phyloP scores from a whole-genome alignment of 805 yeast species.

The Danielozyma ontarioensis region DNA sequence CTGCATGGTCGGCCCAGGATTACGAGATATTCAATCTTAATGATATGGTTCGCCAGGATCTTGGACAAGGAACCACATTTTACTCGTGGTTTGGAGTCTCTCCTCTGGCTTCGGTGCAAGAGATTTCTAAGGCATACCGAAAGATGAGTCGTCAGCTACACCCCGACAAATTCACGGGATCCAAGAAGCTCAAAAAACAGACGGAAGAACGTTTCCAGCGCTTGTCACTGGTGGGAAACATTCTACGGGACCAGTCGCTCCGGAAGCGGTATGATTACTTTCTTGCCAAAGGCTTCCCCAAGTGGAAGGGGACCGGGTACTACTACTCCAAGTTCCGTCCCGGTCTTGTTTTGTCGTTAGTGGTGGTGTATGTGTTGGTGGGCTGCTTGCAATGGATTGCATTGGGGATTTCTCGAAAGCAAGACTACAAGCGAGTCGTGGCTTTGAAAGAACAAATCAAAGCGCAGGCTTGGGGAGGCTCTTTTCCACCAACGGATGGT shows the following conservation, averaged over 20 bases:
- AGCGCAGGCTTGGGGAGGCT: conserved; percentile 52
- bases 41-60: conserved; percentile 55
- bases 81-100: conserved; percentile 61
- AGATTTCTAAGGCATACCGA: conserved; percentile 63
- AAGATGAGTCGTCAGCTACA: conserved; percentile 68
- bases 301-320: conserved; percentile 66
- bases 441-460: conserved; percentile 48
- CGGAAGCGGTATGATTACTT: conserved; percentile 80
- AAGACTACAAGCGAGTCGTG: conserved; percentile 54
- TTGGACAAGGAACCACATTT: conserved; percentile 59
- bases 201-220: conserved; percentile 74
- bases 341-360: conserved; percentile 46
- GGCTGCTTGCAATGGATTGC: conserved; percentile 56
- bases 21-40: conserved; percentile 74
- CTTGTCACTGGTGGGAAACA: conserved; percentile 69
- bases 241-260: conserved; percentile 53
- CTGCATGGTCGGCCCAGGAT: conserved; percentile 60
- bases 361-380: conserved; percentile 46
- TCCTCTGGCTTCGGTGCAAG: conserved; percentile 43
- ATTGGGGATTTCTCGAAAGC: conserved; percentile 47
- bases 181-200: conserved; percentile 31
- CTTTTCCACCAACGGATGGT: conserved; percentile 47
- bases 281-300: conserved; percentile 78
- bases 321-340: conserved; percentile 66
- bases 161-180: conserved; percentile 64